Evolutionary conservation across 2,329 filamentous ascomycete genomes (phyloP).

Genomic region (Talaromyces verruculosus): DNA sequence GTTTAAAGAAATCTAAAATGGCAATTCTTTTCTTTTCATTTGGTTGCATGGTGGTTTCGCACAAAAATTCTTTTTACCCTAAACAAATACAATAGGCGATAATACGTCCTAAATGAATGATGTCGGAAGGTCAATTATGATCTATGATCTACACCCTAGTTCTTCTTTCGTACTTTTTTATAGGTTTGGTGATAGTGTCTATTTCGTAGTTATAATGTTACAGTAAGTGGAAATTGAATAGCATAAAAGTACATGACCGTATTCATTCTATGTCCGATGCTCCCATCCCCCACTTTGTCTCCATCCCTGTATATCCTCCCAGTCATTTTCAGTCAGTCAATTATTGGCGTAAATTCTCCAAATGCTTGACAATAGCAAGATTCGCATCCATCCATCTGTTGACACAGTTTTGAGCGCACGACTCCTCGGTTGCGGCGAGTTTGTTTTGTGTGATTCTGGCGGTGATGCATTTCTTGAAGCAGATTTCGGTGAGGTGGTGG

Average conservation of each 20-base stretch:
- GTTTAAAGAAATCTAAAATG: slow-evolving; percentile 64
- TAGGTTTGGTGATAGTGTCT: not conserved
- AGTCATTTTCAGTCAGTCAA: not conserved
- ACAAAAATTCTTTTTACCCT: not conserved
- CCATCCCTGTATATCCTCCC: not conserved
- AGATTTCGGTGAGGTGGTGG: slow-evolving; percentile 70
- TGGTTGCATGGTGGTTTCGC: slow-evolving; percentile 41
- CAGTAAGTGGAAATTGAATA: slow-evolving; percentile 8
- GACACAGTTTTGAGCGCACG: slow-evolving; percentile 88
- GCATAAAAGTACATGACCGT: slow-evolving; percentile 11
- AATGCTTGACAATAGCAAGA: slow-evolving; percentile 77
- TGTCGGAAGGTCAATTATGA: not conserved
- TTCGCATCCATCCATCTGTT: slow-evolving; percentile 91
- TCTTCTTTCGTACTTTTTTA: not conserved
- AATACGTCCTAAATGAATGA: slow-evolving; percentile 13
- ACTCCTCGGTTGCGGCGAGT: slow-evolving; percentile 75
- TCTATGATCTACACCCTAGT: not conserved
- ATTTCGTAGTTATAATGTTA: slow-evolving; percentile 2
- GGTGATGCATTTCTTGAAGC: slow-evolving; percentile 93
- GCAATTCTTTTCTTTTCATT: slow-evolving; percentile 33
- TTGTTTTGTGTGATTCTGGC: slow-evolving; percentile 67
- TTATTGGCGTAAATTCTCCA: slow-evolving; percentile 61
- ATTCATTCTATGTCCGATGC: not conserved
- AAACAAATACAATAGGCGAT: not conserved
- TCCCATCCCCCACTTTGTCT: not conserved